phyloP scores from a whole-genome alignment of 768 basidiomycete species.

The Mycena amicta region DNA sequence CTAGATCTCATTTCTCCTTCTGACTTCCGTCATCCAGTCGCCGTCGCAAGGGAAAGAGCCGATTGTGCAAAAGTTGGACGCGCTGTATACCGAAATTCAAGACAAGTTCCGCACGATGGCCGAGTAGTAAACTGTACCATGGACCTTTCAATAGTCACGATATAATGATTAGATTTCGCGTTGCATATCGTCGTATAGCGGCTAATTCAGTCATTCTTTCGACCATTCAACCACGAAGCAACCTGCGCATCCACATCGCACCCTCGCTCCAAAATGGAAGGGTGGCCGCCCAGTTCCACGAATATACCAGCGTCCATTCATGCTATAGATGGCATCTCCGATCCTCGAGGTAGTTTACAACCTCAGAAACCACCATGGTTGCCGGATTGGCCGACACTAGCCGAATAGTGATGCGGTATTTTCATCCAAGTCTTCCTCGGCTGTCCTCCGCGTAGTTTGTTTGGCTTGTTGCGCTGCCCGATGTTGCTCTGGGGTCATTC shows the following conservation, averaged over 20 bases:
- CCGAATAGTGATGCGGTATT: constrained; percentile 2
- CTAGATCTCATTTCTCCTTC: constrained; percentile 1
- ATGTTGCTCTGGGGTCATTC: constrained; percentile 22
- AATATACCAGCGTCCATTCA: no score
- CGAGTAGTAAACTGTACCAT: constrained; percentile 55
- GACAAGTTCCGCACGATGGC: constrained; percentile 89
- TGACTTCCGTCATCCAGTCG: constrained; percentile 49
- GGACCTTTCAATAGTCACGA: constrained; percentile 16
- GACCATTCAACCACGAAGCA: not conserved
- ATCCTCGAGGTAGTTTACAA: no score
- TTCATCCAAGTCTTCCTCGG: constrained; percentile 1
- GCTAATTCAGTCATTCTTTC: not conserved
- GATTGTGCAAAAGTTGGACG: constrained; percentile 82
- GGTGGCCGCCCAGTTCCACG: no score
- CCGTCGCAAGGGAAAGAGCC: constrained; percentile 89
- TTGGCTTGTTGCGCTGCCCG: constrained; percentile 3
- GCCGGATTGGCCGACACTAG: no score
- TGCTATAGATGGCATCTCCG: no score
- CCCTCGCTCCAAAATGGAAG: no score
- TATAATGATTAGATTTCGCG: constrained; percentile 17
- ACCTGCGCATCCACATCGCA: no score
- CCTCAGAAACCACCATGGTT: no score
- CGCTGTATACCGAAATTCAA: constrained; percentile 81
- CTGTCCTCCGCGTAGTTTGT: not conserved
- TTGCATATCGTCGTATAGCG: no score